These are phyloP conservation scores for Corrigiola litoralis DNA, from an alignment of 179 eudicot species.

Conservation along the genomic window DNA sequence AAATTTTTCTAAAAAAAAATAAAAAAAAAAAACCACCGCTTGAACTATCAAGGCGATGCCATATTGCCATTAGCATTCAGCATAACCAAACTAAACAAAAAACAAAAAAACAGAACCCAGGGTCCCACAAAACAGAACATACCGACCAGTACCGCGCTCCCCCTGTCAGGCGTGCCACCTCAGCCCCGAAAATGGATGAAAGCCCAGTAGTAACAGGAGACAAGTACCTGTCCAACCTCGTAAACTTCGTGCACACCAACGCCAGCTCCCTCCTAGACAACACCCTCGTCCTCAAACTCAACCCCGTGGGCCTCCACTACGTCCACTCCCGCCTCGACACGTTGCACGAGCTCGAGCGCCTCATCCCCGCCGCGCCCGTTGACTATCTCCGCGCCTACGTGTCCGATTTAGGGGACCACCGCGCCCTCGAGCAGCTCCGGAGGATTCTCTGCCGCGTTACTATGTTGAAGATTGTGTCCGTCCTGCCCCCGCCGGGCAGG, in stretches of 20 bases:
- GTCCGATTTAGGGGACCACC: slow-evolving; percentile 89
- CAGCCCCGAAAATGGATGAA: too few species aligned
- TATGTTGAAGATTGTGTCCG: slow-evolving; percentile 68
- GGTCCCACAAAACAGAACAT: too few species aligned
- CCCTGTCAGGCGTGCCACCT: too few species aligned
- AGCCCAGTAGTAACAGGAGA: slow-evolving; percentile 96
- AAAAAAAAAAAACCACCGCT: too few species aligned
- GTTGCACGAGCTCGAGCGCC: slow-evolving; percentile 62
- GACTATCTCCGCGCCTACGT: slow-evolving; percentile 91
- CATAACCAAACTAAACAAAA: too few species aligned
- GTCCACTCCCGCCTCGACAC: slow-evolving; percentile 82
- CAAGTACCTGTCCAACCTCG: slow-evolving; percentile 73
- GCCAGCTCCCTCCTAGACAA: slow-evolving; percentile 64
- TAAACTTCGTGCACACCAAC: slow-evolving; percentile 62
- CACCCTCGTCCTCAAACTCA: slow-evolving; percentile 53
- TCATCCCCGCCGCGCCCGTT: slow-evolving; percentile 81
- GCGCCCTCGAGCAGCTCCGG: slow-evolving; percentile 84
- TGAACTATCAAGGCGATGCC: too few species aligned
- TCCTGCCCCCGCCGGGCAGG: slow-evolving; percentile 47
- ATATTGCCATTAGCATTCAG: too few species aligned
- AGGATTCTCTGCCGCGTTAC: slow-evolving; percentile 68
- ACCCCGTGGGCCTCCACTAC: slow-evolving; percentile 85
- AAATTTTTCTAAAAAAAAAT: too few species aligned
- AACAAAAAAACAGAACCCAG: too few species aligned
- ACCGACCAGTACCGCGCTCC: too few species aligned